These are phyloP conservation scores for Penicillium riverlandense DNA, from an alignment of 495 filamentous ascomycete genomes.

Conservation along the genomic window DNA sequence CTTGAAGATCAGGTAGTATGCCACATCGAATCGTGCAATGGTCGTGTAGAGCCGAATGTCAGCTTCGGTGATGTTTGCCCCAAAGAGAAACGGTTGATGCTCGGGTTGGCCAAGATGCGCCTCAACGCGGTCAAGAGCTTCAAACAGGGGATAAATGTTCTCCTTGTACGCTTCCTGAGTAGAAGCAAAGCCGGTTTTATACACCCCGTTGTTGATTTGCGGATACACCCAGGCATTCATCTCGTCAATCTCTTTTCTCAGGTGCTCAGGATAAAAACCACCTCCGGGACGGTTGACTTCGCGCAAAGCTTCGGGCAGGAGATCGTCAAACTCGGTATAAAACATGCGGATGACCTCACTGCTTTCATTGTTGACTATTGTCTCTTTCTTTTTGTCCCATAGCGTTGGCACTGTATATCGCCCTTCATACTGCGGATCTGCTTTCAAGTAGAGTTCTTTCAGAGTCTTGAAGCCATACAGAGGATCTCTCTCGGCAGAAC, in stretches of 20 bases:
- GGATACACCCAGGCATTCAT: conserved; percentile 61
- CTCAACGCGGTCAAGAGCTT: conserved; percentile 57
- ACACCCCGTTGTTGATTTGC: conserved; percentile 63
- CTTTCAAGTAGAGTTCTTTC: conserved; percentile 64
- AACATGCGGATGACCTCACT: conserved; percentile 73
- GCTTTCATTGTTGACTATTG: conserved; percentile 80
- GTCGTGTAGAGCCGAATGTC: conserved; percentile 62
- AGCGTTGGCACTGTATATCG: conserved; percentile 75
- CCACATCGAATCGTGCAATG: conserved; percentile 59
- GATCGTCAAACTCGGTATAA: conserved; percentile 51
- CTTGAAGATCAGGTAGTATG: conserved; percentile 63
- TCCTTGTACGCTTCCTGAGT: conserved; percentile 58
- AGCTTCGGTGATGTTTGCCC: conserved; percentile 57
- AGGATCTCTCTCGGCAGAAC: conserved; percentile 53
- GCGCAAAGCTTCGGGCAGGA: conserved; percentile 43
- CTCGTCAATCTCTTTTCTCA: conserved; percentile 52
- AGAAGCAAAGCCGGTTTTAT: conserved; percentile 61
- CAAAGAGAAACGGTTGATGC: conserved; percentile 56
- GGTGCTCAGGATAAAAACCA: conserved; percentile 48
- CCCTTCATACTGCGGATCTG: conserved; percentile 61
- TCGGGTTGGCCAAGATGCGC: conserved; percentile 40
- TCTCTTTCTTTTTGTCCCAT: conserved; percentile 65
- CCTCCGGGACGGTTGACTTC: conserved; percentile 37
- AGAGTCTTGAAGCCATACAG: conserved; percentile 57
- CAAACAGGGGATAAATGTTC: conserved; percentile 53